Evolutionary conservation across 1,284 basidiomycete genomes (phyloP).

Genomic region (Schizophyllum amplum): DNA sequence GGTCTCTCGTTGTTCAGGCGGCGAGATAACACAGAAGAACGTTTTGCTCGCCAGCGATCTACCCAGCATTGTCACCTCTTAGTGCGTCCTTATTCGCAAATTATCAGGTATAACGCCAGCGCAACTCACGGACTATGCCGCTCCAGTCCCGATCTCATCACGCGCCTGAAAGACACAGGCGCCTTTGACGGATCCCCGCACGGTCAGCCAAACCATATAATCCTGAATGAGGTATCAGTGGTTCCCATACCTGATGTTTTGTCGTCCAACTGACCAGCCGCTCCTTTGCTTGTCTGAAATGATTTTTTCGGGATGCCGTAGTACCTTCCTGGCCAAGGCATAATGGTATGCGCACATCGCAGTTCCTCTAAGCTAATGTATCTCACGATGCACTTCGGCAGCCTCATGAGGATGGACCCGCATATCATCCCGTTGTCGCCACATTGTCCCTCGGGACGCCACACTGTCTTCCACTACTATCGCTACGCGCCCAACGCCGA

Average conservation of each 20-base stretch:
- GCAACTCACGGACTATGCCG: constrained; percentile 3
- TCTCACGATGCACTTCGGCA: constrained; percentile 24
- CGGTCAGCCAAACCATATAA: constrained; percentile 74
- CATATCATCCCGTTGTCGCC: constrained; percentile 83
- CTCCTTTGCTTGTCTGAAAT: constrained; percentile 11
- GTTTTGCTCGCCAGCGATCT: constrained; percentile 54
- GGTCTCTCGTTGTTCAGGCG: constrained; percentile 36
- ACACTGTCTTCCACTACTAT: constrained; percentile 82
- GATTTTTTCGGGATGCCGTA: constrained; percentile 28
- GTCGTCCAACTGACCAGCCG: constrained; percentile 3
- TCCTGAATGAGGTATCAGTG: constrained; percentile 66
- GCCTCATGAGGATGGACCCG: constrained; percentile 91
- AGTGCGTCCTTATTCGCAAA: constrained; percentile 30
- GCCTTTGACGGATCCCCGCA: constrained; percentile 58
- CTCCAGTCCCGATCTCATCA: constrained; percentile 67
- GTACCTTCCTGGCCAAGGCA: constrained; percentile 89
- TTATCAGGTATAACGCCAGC: constrained; percentile 14
- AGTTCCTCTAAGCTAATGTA: constrained; percentile 2
- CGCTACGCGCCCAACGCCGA: constrained; percentile 38
- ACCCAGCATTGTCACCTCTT: constrained; percentile 54
- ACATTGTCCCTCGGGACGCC: constrained; percentile 84
- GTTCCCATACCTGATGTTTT: constrained; percentile 2
- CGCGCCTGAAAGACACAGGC: constrained; percentile 54
- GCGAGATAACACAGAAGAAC: constrained; percentile 56
- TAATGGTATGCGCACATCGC: constrained; percentile 52